Evolutionary conservation across 1,139 yeast species (phyloP), one percentile per base, ranked within the genome.

Genomic region (Pneumocystis jirovecii): DNA sequence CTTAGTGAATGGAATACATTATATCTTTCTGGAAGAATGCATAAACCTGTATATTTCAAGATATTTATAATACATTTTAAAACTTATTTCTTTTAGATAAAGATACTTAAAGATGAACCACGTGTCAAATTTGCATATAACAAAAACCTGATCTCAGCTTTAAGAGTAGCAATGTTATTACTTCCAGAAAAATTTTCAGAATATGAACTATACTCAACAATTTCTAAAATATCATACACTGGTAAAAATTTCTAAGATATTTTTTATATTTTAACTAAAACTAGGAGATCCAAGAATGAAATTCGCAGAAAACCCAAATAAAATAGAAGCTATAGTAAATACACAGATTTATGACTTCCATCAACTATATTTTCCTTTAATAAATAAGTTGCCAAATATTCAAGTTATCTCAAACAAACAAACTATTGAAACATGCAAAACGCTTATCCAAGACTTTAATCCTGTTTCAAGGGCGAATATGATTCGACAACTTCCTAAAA

Each of bases 1-100:
- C 77, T 93, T 56, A 78, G 83, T 42, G 84, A 86, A 68, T 93
- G 98, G 99, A 79, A 84, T 44, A 82, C 93, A 0, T 81, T 93
- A 70, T 93, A 93, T 72, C 74, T 93, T 50, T 96, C 97, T 0
- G 99, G 99, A 0, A 79, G 99, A 68, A 78, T 95, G 68, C 98
- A 93, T 71, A 93, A 93, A 73, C 99, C 99, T 0, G 96, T 93
- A 12, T 86, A 87, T 35, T 21, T 31, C n/a, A 21, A 12, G 35
- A 44, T 61, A 19, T n/a, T 35, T 34, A 35, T 15, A 29, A 3
- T 39, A 17, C 19, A 15, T 50, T 17, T 34, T 15, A 34, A 17
- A 15, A 37, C 21, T 25, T 29, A 50, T 31, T 59, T 59, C 7
- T 10, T 25, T 10, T 19, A 50, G 42, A 25, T 31, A 37, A 39